A percentile compares a stretch with the other conserved stretches of the same genome.
phyloP scores from a whole-genome alignment of 352 stramenopile species.

The Pythium rishiriense region DNA sequence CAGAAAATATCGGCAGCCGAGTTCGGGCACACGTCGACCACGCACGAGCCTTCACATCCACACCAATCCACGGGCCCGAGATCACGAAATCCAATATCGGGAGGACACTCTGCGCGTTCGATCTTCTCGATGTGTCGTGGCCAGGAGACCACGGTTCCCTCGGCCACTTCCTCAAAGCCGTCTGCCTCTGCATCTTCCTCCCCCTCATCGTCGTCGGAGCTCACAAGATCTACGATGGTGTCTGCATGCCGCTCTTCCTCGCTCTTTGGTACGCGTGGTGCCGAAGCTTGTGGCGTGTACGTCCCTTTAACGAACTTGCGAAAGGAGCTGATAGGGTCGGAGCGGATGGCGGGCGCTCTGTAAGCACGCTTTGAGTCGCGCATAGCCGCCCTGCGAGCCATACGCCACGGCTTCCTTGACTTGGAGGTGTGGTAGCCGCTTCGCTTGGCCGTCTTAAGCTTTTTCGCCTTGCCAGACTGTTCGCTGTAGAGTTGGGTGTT shows the following conservation, averaged over 20 bases:
- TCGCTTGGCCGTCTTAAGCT: conserved; percentile 2
- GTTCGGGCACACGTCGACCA: conserved; percentile 6
- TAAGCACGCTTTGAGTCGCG: conserved; percentile 6
- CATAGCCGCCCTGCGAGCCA: not conserved
- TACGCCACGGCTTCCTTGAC: conserved; percentile 7
- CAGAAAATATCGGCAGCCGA: conserved; percentile 2
- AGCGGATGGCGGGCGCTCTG: not conserved
- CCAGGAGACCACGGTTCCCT: not conserved
- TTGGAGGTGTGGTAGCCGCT: not conserved
- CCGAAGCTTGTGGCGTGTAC: not conserved
- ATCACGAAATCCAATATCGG: not conserved
- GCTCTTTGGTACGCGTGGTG: not conserved
- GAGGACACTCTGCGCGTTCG: not conserved
- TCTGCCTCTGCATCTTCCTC: not conserved
- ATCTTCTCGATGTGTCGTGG: not conserved
- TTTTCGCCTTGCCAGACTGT: conserved; percentile 2
- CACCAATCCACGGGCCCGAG: conserved; percentile 4
- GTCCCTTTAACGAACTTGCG: not conserved
- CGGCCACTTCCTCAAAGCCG: not conserved
- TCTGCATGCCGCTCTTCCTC: not conserved
- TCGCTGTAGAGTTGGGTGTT: conserved; percentile 8
- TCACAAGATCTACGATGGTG: conserved; percentile 1
- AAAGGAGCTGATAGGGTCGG: not conserved
- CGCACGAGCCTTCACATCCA: not conserved
- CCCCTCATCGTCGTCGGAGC: conserved; percentile 1